Percentiles rank a stretch among this genome's conserved stretches.
These are phyloP conservation scores for Apophysomyces ossiformis DNA, from an alignment of 371 early-diverging fungal species.

Conservation along the genomic window DNA sequence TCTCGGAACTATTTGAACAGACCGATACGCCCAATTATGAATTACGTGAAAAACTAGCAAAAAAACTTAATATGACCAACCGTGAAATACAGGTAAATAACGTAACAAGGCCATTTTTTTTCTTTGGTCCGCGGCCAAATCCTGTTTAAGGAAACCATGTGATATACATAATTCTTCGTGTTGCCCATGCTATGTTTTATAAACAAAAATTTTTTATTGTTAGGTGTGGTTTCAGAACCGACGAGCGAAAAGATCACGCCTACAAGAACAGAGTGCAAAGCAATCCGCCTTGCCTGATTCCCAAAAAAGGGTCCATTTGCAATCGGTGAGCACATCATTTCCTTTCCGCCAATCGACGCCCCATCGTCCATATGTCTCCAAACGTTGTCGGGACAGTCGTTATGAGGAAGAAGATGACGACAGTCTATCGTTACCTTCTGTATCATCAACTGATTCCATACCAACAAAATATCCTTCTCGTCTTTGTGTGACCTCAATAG, in stretches of 20 bases:
- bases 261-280: constrained; percentile 27
- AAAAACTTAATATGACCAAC: constrained; percentile 89
- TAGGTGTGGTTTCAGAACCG: constrained; percentile 45
- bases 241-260: constrained; percentile 32
- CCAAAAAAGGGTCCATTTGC: constrained; percentile 1
- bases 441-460: constrained; percentile 1
- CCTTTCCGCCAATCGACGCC: background rate
- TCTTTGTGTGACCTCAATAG: constrained; percentile 38
- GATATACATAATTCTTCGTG: constrained; percentile 23
- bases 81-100: constrained; percentile 85
- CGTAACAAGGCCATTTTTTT: constrained; percentile 7
- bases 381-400: background rate
- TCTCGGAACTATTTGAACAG: constrained; percentile 69
- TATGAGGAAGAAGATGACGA: constrained; percentile 1
- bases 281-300: constrained; percentile 8
- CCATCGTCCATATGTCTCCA: background rate
- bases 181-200: constrained; percentile 14
- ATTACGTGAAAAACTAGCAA: constrained; percentile 82
- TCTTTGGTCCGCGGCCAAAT: background rate
- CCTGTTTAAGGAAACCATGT: constrained; percentile 14
- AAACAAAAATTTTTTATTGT: background rate
- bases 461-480: background rate
- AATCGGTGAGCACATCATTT: background rate
- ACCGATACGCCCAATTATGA: constrained; percentile 90
- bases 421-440: background rate